Evolutionary conservation across 148 eudicot species (phyloP), one percentile per base, ranked within the genome.

Genomic region (Dianthus caryophyllus): DNA sequence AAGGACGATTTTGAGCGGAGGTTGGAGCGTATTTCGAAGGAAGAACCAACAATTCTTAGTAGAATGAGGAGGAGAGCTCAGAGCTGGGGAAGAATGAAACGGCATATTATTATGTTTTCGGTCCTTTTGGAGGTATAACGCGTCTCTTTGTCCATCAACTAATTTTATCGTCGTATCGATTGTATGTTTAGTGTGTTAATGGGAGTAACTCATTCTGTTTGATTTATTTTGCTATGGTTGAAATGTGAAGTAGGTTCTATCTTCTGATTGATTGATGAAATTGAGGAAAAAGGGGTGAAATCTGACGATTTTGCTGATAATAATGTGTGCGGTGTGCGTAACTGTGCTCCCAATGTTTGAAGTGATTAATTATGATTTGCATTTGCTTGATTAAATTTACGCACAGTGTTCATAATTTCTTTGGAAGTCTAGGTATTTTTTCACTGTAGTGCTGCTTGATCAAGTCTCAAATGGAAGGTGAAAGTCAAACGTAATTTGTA

Each of bases 1-100:
- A 77, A 81, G 20, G 86, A 86, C 74, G 97, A 91, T 79, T 86
- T 84, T 65, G 89, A 82, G 80, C 75, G 80, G 80, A 84, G 91
- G 73, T 62, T 91, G 77, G 78, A 88, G 71, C 74, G 85, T 44
- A 83, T 91, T 60, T 83, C 91, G 9, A 91, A 84, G 76, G 91
- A 88, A 69, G 97, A 91, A 69, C 80, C 84, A 54, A 30, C 78
- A 72, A 71, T 88, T 77, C 72, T 86, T 25, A 71, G 76, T 58
- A 78, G 90, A 76, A 86, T 88, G 78, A 80, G 82, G 65, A 80
- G 72, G 80, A 81, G 96, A 77, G 79, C 95, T 55, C 76, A 70
- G 66, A 82, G 78, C 61, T 84, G 80, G 83, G 83, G 91, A 52
- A 78, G 78, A 64, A 77, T 78, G 72, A 75, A 70, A 33, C 81